Conservation (phyloP, 2,329 filamentous ascomycete genomes). For the Cytospora piceicola region DNA sequence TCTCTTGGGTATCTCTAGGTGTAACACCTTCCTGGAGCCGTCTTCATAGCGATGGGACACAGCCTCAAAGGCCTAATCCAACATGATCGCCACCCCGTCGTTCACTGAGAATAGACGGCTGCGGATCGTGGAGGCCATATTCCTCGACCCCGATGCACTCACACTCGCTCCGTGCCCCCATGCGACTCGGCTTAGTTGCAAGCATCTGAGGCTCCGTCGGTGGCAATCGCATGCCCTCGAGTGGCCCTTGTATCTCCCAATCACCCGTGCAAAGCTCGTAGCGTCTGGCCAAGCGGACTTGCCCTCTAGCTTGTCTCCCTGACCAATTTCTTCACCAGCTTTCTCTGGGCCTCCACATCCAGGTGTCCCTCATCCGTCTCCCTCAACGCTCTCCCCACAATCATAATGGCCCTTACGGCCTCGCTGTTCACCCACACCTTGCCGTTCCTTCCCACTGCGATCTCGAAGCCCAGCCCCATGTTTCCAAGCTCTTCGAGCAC, state of each 20-base stretch:
- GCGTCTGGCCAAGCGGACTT: background rate
- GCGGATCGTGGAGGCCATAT: background rate
- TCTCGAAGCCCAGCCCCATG: slow-evolving; percentile 85
- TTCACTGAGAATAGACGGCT: background rate
- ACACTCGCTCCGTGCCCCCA: background rate
- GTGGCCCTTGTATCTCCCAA: background rate
- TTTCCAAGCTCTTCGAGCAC: slow-evolving; percentile 78
- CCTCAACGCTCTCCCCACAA: slow-evolving; percentile 77
- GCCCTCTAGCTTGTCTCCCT: slow-evolving; percentile 54
- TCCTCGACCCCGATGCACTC: background rate
- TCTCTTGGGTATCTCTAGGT: background rate
- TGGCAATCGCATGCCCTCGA: background rate
- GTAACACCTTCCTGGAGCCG: background rate
- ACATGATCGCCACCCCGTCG: background rate
- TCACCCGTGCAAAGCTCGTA: background rate
- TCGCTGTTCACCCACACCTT: slow-evolving; percentile 89
- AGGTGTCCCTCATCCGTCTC: slow-evolving; percentile 74
- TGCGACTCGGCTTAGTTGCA: background rate
- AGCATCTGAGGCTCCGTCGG: background rate
- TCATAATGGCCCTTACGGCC: slow-evolving; percentile 70
- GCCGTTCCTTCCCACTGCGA: slow-evolving; percentile 91
- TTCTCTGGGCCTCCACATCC: slow-evolving; percentile 69
- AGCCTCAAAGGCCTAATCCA: background rate
- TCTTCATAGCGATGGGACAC: background rate
- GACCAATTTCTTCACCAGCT: slow-evolving; percentile 68